phyloP scores from a whole-genome alignment of 2,329 filamentous ascomycete species.

The Aspergillus alliaceus region DNA sequence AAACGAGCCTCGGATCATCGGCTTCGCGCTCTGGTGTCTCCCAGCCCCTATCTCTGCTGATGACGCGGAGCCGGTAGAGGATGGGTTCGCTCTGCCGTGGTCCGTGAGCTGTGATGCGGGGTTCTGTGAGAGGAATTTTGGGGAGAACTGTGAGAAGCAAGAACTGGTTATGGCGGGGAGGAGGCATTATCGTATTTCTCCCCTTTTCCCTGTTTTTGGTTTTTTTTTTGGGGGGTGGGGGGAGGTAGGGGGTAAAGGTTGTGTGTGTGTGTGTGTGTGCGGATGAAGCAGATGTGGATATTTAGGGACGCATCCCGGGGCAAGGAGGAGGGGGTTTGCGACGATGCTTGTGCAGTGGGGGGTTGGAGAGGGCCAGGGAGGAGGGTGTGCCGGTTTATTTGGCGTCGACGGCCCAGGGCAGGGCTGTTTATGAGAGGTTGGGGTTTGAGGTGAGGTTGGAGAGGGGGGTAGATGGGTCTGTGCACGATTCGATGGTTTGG shows the following conservation, averaged over 20 bases:
- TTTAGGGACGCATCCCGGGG: conserved; percentile 23
- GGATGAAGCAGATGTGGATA: conserved; percentile 21
- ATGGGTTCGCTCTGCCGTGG: conserved; percentile 7
- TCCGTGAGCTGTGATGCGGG: conserved; percentile 16
- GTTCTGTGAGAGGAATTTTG: conserved; percentile 23
- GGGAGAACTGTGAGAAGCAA: conserved; percentile 16
- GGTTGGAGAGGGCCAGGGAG: conserved; percentile 35
- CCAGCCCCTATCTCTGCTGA: conserved; percentile 4
- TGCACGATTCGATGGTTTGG: conserved; percentile 11
- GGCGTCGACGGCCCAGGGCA: conserved; percentile 35
- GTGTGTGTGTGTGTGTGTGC: background rate
- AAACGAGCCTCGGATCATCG: conserved; percentile 9
- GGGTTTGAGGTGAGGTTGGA: conserved; percentile 33
- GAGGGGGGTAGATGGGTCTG: conserved; percentile 4
- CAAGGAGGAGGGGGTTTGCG: conserved; percentile 24
- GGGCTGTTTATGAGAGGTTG: conserved; percentile 38
- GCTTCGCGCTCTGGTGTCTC: conserved; percentile 27
- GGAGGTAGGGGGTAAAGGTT: no score
- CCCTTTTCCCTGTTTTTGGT: background rate
- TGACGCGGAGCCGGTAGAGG: background rate
- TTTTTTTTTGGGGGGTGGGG: background rate
- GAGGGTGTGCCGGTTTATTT: conserved; percentile 38
- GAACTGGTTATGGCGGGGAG: conserved; percentile 17
- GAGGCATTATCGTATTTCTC: conserved; percentile 29
- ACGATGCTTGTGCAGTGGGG: conserved; percentile 36